These are phyloP conservation scores for Nissolia schottii DNA, from an alignment of 306 rosid species.

Conservation along the genomic window DNA sequence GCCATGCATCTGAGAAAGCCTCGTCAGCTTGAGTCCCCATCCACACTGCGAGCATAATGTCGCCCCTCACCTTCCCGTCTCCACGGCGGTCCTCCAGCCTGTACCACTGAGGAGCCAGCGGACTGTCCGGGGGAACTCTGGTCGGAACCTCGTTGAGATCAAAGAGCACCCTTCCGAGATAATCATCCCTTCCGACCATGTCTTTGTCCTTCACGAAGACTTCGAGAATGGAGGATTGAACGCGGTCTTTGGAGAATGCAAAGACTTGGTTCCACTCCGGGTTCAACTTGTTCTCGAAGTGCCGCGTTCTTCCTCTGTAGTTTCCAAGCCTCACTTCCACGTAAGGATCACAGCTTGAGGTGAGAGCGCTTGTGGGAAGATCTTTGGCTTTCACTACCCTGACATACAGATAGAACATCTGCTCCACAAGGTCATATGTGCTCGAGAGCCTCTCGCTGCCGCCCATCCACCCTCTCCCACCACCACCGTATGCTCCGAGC, in stretches of 20 bases:
- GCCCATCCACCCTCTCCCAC: constrained; percentile 70
- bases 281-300: constrained; percentile 63
- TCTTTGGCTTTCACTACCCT: constrained; percentile 77
- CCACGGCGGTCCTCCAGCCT: constrained; percentile 69
- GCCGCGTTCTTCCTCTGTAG: constrained; percentile 81
- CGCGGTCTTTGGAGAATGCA: constrained; percentile 81
- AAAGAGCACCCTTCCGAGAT: constrained; percentile 70
- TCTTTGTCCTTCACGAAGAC: constrained; percentile 86
- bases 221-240: constrained; percentile 77
- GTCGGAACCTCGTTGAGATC: constrained; percentile 90
- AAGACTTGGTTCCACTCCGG: constrained; percentile 98
- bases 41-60: constrained; percentile 93
- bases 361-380: constrained; percentile 58
- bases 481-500: constrained; percentile 84
- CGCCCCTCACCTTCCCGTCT: constrained; percentile 74
- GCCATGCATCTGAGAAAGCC: constrained; percentile 94
- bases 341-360: constrained; percentile 82
- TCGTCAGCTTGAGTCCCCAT: constrained; percentile 98
- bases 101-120: constrained; percentile 95
- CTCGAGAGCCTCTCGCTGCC: constrained; percentile 59
- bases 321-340: constrained; percentile 90
- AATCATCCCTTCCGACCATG: constrained; percentile 86
- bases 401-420: constrained; percentile 74
- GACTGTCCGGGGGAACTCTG: constrained; percentile 92
- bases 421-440: constrained; percentile 90